phyloP scores from a whole-genome alignment of 768 basidiomycete species.

The Botryobasidium botryosum region DNA sequence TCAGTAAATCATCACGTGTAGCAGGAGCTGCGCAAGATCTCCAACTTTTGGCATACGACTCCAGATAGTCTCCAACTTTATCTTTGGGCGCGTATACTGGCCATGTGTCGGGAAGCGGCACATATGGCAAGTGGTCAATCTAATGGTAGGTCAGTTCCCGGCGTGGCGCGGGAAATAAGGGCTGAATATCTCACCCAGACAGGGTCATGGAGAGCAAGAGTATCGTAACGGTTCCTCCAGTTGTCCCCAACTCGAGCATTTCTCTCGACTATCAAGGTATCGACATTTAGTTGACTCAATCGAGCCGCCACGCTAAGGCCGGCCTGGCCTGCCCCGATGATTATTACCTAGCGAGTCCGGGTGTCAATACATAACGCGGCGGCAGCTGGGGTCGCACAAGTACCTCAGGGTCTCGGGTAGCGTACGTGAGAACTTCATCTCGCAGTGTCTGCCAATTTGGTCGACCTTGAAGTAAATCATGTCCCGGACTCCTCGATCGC shows the following conservation, averaged over 20 bases:
- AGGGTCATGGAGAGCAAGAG: constrained; percentile 16
- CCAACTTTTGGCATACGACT: neutral
- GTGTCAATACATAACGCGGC: too few species aligned
- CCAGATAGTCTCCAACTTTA: constrained; percentile 9
- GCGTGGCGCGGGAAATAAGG: too few species aligned
- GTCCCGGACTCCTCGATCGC: too few species aligned
- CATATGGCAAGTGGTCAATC: constrained; percentile 16
- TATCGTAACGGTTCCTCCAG: constrained; percentile 17
- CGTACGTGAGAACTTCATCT: too few species aligned
- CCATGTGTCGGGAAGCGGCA: constrained; percentile 14
- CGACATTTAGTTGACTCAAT: constrained; percentile 20
- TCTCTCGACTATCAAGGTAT: constrained; percentile 20
- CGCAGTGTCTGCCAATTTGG: too few species aligned
- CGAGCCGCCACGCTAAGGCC: constrained; percentile 22
- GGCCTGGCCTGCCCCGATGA: constrained; percentile 17
- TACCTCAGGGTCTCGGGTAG: too few species aligned
- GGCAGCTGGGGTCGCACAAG: too few species aligned
- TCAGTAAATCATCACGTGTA: neutral
- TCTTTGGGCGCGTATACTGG: constrained; percentile 13
- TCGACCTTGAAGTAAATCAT: too few species aligned
- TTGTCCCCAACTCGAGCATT: constrained; percentile 13
- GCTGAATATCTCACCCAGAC: too few species aligned
- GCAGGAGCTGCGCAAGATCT: neutral
- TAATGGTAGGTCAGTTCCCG: constrained; percentile 1
- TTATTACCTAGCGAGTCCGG: constrained; percentile 20